Base-by-base conservation (phyloP, 331 rosid genomes). In the Malus hybrid region DNA sequence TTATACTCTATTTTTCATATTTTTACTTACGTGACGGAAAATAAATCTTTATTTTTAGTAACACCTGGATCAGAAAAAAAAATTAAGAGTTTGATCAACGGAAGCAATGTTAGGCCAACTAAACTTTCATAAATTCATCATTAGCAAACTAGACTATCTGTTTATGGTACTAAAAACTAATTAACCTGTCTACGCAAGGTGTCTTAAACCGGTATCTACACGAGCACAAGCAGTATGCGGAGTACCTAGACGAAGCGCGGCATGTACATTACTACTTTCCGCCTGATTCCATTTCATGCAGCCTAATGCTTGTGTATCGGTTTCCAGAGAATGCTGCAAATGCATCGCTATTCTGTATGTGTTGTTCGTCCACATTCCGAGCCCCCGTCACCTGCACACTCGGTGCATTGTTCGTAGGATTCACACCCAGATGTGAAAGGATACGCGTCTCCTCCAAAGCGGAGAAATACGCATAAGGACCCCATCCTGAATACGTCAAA, bases 391-490 rank as follows among this genome's bases (percentile, higher is more conserved):
- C 62, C 70, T 78, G 85, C 76, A 72, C 76, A 74, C 29, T 69
- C 6, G 31, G 66, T 55, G 84, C 70, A 79, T 73, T 42, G 48
- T 42, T 69, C 31, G 67, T 67, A 56, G 72, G 76, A 75, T 29
- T 73, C 76, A 63, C 59, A 7, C 22, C 59, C 9, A 8, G 52
- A 31, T 70, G 81, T 67, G 83, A 16, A 65, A 59, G 76, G 32
- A 73, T 63, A 50, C 79, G 39, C 0, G 77, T 77, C 76, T 87
- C 90, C 83, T 90, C 96, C 85, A 87, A 60, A 73, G 78, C 81
- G 59, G 50, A 73, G 79, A 91, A 91, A 79, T 91, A 91, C 36
- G 98, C 96, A 70, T 93, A 91, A 33, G 98, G 98, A 56, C 98
- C 94, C 97, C 97, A 91, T 0, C 98, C 98, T 93, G 42, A 80